Conservation (phyloP, 129 eudicot species). For the Helichrysum umbraculigerum region DNA sequence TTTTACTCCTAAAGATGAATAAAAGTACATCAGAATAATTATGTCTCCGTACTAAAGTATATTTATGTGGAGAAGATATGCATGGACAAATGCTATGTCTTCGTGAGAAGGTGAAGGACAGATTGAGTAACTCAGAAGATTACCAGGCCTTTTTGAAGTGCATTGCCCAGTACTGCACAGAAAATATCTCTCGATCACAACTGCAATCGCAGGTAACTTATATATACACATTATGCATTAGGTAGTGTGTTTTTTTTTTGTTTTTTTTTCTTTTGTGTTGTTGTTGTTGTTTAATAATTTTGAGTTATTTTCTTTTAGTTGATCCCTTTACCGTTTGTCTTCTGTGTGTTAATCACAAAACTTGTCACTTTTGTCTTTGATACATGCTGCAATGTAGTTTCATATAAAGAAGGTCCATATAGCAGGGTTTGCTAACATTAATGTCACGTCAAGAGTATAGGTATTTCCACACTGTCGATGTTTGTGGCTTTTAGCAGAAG, state of each 20-base stretch:
- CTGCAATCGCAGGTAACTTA: slow-evolving; percentile 57
- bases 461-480: not conserved
- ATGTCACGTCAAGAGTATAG: not conserved
- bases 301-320: not conserved
- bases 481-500: not conserved
- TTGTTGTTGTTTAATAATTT: not conserved
- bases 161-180: slow-evolving; percentile 55
- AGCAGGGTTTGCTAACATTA: not conserved
- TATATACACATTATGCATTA: slow-evolving; percentile 2
- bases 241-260: not conserved
- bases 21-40: not conserved
- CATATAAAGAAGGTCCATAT: not conserved
- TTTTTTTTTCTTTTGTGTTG: not conserved
- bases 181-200: slow-evolving; percentile 52
- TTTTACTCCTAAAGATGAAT: slow-evolving; percentile 1
- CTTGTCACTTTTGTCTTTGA: slow-evolving; percentile 18
- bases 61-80: slow-evolving; percentile 46
- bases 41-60: slow-evolving; percentile 18
- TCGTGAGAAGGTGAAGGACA: slow-evolving; percentile 79
- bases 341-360: slow-evolving; percentile 1
- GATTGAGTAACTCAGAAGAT: slow-evolving; percentile 55
- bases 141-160: slow-evolving; percentile 68
- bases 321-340: not conserved
- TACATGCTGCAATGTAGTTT: not conserved
- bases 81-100: slow-evolving; percentile 60